phyloP scores from a whole-genome alignment of 148 eudicot genomes.

The Heliosperma pusillum region DNA sequence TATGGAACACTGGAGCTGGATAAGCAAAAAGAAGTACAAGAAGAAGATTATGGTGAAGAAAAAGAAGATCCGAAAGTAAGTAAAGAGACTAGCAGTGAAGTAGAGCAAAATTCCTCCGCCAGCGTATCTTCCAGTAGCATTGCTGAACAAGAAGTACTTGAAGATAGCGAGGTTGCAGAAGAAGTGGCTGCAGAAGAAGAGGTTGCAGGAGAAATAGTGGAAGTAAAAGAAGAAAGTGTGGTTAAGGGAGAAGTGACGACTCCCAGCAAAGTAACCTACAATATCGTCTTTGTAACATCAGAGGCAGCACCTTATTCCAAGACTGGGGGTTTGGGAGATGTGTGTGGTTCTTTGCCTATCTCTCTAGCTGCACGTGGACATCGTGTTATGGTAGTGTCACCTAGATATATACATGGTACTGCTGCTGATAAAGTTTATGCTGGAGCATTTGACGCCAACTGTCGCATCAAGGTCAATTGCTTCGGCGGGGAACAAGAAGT shows the following conservation, averaged over 20 bases:
- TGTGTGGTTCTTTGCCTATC: constrained; percentile 95
- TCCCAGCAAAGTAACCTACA: constrained; percentile 38
- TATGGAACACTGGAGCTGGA: constrained; percentile 19
- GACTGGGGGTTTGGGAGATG: constrained; percentile 98
- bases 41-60: constrained; percentile 20
- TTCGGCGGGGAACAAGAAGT: constrained; percentile 88
- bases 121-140: neutral
- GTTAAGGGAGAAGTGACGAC: constrained; percentile 31
- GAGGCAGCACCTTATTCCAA: constrained; percentile 97
- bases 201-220: constrained; percentile 4
- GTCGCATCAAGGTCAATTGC: constrained; percentile 55
- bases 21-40: constrained; percentile 18
- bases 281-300: constrained; percentile 66
- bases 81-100: constrained; percentile 15
- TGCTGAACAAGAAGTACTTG: constrained; percentile 15
- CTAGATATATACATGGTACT: constrained; percentile 77
- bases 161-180: constrained; percentile 9
- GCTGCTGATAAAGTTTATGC: constrained; percentile 61
- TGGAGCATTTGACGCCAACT: constrained; percentile 48
- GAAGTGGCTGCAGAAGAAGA: neutral
- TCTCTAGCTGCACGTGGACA: constrained; percentile 90
- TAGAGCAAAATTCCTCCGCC: neutral
- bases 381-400: constrained; percentile 94
- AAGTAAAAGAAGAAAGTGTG: constrained; percentile 18
- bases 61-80: constrained; percentile 3